Conservation (phyloP, 2,329 filamentous ascomycete genomes). For the Exophiala xenobiotica region DNA sequence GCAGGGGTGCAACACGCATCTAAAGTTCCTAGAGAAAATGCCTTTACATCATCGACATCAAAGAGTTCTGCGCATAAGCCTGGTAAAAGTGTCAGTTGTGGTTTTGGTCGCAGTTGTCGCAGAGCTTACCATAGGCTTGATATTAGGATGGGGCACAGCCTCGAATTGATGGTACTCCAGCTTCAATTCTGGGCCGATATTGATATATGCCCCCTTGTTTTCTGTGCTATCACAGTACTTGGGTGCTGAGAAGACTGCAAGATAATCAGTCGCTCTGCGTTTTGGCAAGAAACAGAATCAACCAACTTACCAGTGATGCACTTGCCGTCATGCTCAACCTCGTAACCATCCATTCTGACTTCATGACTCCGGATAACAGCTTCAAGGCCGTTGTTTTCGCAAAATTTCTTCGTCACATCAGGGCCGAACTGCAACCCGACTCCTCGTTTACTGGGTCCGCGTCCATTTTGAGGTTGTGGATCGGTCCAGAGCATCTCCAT, state of each 20-base stretch:
- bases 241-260: slow-evolving; percentile 85
- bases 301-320: slow-evolving; percentile 80
- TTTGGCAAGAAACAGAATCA: too few species aligned
- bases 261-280: too few species aligned
- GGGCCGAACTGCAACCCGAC: slow-evolving; percentile 96
- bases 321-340: slow-evolving; percentile 90
- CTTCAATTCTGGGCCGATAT: slow-evolving; percentile 88
- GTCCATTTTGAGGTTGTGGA: slow-evolving; percentile 79
- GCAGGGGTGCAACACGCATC: too few species aligned
- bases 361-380: slow-evolving; percentile 97
- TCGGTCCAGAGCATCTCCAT: slow-evolving; percentile 99
- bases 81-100: slow-evolving; percentile 15
- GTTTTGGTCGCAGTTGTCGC: neutral
- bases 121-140: slow-evolving; percentile 74
- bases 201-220: slow-evolving; percentile 98
- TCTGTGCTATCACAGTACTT: slow-evolving; percentile 97
- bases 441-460: slow-evolving; percentile 92
- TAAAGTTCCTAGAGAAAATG: too few species aligned
- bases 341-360: slow-evolving; percentile 98
- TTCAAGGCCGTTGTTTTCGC: slow-evolving; percentile 89
- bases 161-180: slow-evolving; percentile 91
- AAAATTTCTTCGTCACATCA: slow-evolving; percentile 94
- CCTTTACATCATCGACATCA: slow-evolving; percentile 31
- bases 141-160: slow-evolving; percentile 91
- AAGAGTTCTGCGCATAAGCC: slow-evolving; percentile 49